A percentile compares a stretch with the other conserved stretches of the same genome.
Evolutionary conservation across 2,329 filamentous ascomycete genomes (phyloP).

Genomic region (Clonostachys rhizophaga): DNA sequence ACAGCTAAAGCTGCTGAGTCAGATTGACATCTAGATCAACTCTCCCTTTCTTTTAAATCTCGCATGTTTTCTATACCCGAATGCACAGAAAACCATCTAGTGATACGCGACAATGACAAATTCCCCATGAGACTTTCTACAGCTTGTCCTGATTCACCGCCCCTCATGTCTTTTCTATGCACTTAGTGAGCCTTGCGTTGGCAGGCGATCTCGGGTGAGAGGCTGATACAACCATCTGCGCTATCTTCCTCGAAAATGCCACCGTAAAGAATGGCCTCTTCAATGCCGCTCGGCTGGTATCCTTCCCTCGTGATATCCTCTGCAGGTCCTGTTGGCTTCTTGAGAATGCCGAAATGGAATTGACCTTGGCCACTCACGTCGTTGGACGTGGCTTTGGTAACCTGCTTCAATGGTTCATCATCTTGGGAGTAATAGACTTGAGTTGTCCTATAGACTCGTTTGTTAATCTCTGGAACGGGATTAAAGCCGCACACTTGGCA

Average conservation of each 20-base stretch:
- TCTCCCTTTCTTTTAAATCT: too few relatives aligned
- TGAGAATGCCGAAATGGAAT: slow-evolving; percentile 58
- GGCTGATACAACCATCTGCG: slow-evolving; percentile 27
- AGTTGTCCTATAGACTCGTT: slow-evolving; percentile 34
- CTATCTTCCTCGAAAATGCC: slow-evolving; percentile 50
- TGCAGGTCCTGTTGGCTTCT: slow-evolving; percentile 47
- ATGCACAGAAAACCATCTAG: too few relatives aligned
- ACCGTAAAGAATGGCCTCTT: slow-evolving; percentile 47
- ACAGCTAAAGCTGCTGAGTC: too few relatives aligned
- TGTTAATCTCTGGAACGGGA: neutral
- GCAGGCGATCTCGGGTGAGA: slow-evolving; percentile 4
- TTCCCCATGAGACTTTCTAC: too few relatives aligned
- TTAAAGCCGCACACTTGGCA: neutral
- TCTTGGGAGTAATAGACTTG: slow-evolving; percentile 53
- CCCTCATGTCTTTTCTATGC: too few relatives aligned
- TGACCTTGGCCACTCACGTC: slow-evolving; percentile 54
- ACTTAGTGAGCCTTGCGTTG: too few relatives aligned
- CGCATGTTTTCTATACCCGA: too few relatives aligned
- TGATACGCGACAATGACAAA: too few relatives aligned
- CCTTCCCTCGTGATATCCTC: slow-evolving; percentile 40
- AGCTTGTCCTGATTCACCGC: too few relatives aligned
- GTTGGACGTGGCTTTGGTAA: slow-evolving; percentile 39
- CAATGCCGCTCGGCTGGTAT: slow-evolving; percentile 38
- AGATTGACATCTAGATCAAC: too few relatives aligned
- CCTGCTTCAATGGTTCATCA: slow-evolving; percentile 33